A percentile compares a stretch with the other conserved stretches of the same genome.
Evolutionary conservation across 306 rosid genomes (phyloP).

Genomic region (Geum urbanum): DNA sequence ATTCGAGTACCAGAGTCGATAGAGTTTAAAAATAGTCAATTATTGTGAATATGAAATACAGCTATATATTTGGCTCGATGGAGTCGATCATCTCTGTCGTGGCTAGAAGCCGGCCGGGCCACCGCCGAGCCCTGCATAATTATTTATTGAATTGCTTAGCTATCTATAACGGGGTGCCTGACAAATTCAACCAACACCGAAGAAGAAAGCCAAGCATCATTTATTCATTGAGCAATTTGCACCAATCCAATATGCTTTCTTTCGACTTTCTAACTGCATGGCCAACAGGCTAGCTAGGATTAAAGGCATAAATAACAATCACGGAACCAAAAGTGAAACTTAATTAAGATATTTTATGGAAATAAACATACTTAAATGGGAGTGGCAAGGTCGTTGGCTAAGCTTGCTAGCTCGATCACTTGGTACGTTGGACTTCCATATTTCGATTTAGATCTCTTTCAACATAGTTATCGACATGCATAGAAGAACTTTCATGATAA

Average conservation of each 20-base stretch:
- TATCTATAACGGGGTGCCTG: too few relatives aligned
- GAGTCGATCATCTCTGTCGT: background rate
- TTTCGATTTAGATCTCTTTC: too few relatives aligned
- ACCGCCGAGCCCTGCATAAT: too few relatives aligned
- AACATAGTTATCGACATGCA: too few relatives aligned
- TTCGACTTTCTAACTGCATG: background rate
- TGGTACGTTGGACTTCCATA: slow-evolving; percentile 4
- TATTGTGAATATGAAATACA: slow-evolving; percentile 2
- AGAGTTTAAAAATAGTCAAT: slow-evolving; percentile 11
- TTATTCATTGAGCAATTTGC: slow-evolving; percentile 3
- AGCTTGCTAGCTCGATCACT: slow-evolving; percentile 15
- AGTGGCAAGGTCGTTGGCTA: slow-evolving; percentile 24
- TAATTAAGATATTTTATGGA: background rate
- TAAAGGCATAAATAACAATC: slow-evolving; percentile 17
- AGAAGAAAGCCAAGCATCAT: background rate
- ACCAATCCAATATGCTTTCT: slow-evolving; percentile 16
- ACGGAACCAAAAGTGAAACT: background rate
- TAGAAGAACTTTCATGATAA: too few relatives aligned
- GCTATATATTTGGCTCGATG: background rate
- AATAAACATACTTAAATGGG: background rate
- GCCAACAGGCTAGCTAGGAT: background rate
- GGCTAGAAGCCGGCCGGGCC: too few relatives aligned
- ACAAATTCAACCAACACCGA: background rate
- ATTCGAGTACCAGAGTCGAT: slow-evolving; percentile 5
- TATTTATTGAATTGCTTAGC: background rate